Evolutionary conservation across 495 filamentous ascomycete genomes (phyloP).

Genomic region (Penicillium cataractarum): DNA sequence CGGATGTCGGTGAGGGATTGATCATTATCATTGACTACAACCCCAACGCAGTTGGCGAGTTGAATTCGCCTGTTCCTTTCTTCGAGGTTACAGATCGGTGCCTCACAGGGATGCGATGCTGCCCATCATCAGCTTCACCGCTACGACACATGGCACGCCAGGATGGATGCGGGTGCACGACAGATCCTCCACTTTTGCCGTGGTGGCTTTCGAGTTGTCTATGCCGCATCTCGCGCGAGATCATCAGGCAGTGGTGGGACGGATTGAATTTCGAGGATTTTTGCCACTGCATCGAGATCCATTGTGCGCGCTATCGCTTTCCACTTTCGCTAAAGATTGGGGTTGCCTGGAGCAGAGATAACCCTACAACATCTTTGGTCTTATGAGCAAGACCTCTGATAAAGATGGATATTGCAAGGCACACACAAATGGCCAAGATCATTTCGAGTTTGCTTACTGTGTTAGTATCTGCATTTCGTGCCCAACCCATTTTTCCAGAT

Average conservation of each 20-base stretch:
- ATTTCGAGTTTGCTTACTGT: neutral
- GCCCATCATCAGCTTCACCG: constrained; percentile 23
- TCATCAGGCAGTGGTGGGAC: neutral
- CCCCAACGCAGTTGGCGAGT: neutral
- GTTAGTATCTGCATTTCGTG: neutral
- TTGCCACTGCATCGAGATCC: constrained; percentile 2
- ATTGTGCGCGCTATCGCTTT: constrained; percentile 35
- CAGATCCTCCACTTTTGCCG: constrained; percentile 6
- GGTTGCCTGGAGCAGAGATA: constrained; percentile 19
- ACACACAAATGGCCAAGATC: neutral
- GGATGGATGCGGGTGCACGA: constrained; percentile 5
- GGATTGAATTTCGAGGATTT: neutral
- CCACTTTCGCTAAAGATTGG: constrained; percentile 34
- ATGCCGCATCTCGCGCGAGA: neutral
- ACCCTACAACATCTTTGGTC: constrained; percentile 11
- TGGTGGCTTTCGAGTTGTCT: neutral
- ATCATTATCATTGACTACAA: neutral
- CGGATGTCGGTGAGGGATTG: constrained; percentile 28
- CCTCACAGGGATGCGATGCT: neutral
- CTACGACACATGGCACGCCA: constrained; percentile 13
- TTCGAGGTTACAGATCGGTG: neutral
- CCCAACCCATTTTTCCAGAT: neutral
- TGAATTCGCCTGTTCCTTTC: too few relatives aligned
- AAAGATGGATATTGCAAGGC: neutral
- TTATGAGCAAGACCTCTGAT: neutral